Conservation (phyloP, 2,329 filamentous ascomycete genomes). For the Cladosporium sp. region DNA sequence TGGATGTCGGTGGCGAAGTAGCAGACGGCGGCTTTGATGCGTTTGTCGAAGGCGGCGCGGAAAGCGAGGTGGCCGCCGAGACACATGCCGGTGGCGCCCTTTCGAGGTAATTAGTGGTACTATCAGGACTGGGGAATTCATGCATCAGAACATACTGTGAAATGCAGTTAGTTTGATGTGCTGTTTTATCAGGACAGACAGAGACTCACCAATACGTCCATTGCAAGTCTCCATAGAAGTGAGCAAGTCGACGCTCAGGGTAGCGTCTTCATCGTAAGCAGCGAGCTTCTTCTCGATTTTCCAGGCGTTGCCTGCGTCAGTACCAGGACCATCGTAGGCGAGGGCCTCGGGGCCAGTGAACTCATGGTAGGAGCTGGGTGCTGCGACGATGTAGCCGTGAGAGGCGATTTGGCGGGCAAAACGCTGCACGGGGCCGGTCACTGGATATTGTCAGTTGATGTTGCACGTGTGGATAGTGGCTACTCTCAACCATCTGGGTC, state of each 20-base stretch:
- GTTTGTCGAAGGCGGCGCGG: constrained; percentile 69
- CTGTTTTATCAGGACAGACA: not conserved
- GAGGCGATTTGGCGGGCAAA: constrained; percentile 90
- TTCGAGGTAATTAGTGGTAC: not conserved
- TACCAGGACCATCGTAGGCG: constrained; percentile 83
- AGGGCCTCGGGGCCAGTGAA: constrained; percentile 83
- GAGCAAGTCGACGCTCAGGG: constrained; percentile 44
- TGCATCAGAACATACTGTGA: not conserved
- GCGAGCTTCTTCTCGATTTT: constrained; percentile 78
- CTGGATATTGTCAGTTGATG: constrained; percentile 45
- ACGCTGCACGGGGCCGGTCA: constrained; percentile 84
- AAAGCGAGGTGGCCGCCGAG: constrained; percentile 86
- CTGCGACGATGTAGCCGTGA: constrained; percentile 90
- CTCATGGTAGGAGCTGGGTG: constrained; percentile 89
- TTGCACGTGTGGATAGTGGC: not conserved
- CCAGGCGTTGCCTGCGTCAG: constrained; percentile 81
- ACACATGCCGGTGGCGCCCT: constrained; percentile 77
- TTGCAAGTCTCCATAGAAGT: constrained; percentile 57
- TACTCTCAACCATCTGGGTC: not conserved
- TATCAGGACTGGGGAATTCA: too few relatives aligned
- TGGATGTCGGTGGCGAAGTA: constrained; percentile 96
- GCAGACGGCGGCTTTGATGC: constrained; percentile 74
- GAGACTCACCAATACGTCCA: constrained; percentile 63
- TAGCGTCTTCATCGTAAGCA: constrained; percentile 71
- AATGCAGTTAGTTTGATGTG: not conserved